Percentiles rank a stretch among this genome's conserved stretches.
Conservation (phyloP, 768 basidiomycete genomes). For the Pleurotus salmoneostramineus region DNA sequence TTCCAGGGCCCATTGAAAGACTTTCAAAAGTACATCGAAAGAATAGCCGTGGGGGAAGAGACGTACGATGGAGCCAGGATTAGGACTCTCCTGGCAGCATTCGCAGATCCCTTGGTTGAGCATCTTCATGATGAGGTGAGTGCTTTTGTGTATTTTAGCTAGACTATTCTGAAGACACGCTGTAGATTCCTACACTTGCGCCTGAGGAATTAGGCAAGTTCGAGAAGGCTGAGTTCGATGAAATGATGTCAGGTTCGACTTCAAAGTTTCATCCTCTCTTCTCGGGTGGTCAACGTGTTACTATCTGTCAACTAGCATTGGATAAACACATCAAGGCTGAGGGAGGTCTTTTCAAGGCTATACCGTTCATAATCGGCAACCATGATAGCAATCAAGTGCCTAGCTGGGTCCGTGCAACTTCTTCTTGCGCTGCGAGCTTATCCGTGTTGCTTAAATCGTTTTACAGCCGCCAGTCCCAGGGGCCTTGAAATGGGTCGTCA, state of each 20-base stretch:
- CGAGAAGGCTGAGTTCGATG: background rate
- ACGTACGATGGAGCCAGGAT: constrained; percentile 16
- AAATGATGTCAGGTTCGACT: background rate
- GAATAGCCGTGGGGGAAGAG: constrained; percentile 7
- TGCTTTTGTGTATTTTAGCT: no score
- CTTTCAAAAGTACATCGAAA: constrained; percentile 16
- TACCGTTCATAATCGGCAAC: constrained; percentile 17
- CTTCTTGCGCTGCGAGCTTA: no score
- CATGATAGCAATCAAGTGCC: constrained; percentile 14
- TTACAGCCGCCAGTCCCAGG: constrained; percentile 15
- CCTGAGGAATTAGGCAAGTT: background rate
- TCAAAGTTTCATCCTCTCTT: background rate
- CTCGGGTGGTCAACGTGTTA: background rate
- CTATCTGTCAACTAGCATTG: constrained; percentile 7
- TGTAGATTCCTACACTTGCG: background rate
- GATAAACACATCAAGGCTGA: constrained; percentile 17
- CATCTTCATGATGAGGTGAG: constrained; percentile 24
- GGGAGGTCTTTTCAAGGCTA: constrained; percentile 10
- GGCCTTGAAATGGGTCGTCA: constrained; percentile 16
- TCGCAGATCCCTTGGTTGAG: constrained; percentile 17
- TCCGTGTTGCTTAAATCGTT: background rate
- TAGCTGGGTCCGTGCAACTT: no score
- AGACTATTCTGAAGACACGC: background rate
- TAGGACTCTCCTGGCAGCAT: constrained; percentile 14
- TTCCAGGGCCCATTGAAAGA: constrained; percentile 15